These are phyloP conservation scores for Colletotrichum kahawae DNA, from an alignment of 2,329 filamentous ascomycete species.

Conservation along the genomic window DNA sequence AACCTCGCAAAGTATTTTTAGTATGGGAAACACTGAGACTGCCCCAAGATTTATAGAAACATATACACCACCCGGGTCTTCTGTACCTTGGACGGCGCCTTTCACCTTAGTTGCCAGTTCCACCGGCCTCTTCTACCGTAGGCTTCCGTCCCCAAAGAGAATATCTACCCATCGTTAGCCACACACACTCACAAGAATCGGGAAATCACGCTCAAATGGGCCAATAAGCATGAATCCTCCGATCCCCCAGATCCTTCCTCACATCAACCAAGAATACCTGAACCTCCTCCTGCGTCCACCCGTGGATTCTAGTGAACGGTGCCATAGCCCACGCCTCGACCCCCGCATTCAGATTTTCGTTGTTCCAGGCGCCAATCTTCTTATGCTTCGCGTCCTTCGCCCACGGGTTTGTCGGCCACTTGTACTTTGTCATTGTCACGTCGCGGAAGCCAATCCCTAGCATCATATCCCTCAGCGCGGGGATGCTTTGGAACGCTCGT, in stretches of 20 bases:
- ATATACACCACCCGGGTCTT: too few species aligned
- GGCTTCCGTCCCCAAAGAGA: not conserved
- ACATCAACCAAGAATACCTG: not conserved
- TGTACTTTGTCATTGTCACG: not conserved
- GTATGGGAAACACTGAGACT: too few species aligned
- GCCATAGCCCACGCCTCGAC: not conserved
- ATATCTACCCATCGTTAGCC: not conserved
- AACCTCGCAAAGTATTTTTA: too few species aligned
- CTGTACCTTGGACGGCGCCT: too few species aligned
- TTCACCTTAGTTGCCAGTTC: too few species aligned
- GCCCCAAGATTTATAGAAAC: too few species aligned
- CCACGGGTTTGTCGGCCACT: not conserved
- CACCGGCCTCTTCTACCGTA: not conserved
- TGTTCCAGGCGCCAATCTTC: not conserved
- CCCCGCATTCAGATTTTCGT: not conserved
- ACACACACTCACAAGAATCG: not conserved
- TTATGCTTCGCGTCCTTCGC: not conserved
- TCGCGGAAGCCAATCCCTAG: not conserved
- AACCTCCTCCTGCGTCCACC: not conserved
- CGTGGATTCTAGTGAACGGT: not conserved
- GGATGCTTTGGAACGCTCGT: not conserved
- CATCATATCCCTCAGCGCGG: not conserved
- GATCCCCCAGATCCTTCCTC: rapidly evolving
- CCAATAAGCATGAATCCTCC: not conserved
- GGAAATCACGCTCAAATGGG: not conserved